Evolutionary conservation across 23 red algal genomes (phyloP), one percentile per base, ranked within the genome.

Genomic region (Agarophyton chilense): DNA sequence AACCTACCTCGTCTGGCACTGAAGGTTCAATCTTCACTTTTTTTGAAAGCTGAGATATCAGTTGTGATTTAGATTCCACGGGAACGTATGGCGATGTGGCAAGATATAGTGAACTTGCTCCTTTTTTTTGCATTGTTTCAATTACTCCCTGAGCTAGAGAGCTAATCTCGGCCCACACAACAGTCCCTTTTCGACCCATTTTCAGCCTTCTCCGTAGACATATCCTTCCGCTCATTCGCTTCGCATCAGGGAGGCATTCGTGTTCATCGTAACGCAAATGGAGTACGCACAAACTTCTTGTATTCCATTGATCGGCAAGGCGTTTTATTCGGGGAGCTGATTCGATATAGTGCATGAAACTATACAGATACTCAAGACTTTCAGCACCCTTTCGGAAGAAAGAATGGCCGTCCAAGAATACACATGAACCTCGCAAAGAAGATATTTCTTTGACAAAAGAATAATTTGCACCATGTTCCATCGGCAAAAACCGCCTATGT

Each of bases 241-340:
- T 50, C 16, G 47, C 54, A 41, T 67, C 40, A 29, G 47, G 52
- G 8, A 77, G 47, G 38, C 53, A 73, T 22, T 74, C 68, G 25
- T 45, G 43, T 54, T 89, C 85, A 47, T 89, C 85, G 40, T 89
- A 89, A n/a, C 85, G 85, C 42, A 89, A 18, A 50, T 89, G 85
- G 25, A 77, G 42, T n/a, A 89, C 85, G 21, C 70, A 52, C 18
- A 89, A 56, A 1, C 32, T 80, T 2, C 35, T 32, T 32, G 50
- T 80, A 6, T 47, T 47, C 68, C 68, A 74, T 31, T 74, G 39
- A 39, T 74, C 68, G 1, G 54, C 77, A 29, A 80, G 36, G 21
- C 77, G 77, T 21, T 89, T 77, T n/a, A 89, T 71, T 31, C 35
- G 43, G 22, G 51, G 55, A 28, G 52, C 29, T 24, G 70, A 43